Base-by-base conservation (phyloP, 805 yeast genomes). In the Jamesozyma spencerorum region DNA sequence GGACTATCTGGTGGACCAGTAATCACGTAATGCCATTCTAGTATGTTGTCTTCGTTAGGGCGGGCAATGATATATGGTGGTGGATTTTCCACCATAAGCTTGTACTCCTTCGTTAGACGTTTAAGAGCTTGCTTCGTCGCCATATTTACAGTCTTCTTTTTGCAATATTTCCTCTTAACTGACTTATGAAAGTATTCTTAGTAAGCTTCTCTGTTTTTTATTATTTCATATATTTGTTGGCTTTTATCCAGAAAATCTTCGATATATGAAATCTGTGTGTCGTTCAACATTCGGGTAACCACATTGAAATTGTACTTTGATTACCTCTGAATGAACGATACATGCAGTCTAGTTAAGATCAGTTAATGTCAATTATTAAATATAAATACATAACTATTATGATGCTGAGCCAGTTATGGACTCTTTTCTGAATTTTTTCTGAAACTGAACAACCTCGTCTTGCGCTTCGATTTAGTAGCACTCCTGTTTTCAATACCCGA, bases 1-100 rank as follows among this genome's bases (percentile, higher is more conserved):
- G 94, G 94, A 1, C 96, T 84, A 30, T 79, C 80, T 12, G 92
- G 87, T 4, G 97, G 96, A 1, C 97, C 97, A 0, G 86, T 80
- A 38, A 90, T 81, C 26, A 88, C 74, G 57, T 85, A 90, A 61
- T 87, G 96, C 95, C 97, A 88, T 58, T 85, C 94, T 40, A 92
- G 66, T 41, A 92, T 83, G 58, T 92, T 87, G 34, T 75, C 70
- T 43, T 92, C 97, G 45, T 81, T 76, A 4, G 97, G 97, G 44
- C 81, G 79, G 18, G 97, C 96, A 10, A 68, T 66, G 34, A 90
- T 78, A 55, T 64, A 88, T 5, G 95, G 95, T 8, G 94, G 85
- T 1, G 97, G 95, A 52, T 72, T 81, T 41, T 77, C 81, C 50
- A 73, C 73, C 47, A 92, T 75, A 34, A 77, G 65, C 58, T 82